Percentiles rank a stretch among this genome's conserved stretches.
Conservation (phyloP, 352 stramenopile genomes). For the Pythium monospermum region DNA sequence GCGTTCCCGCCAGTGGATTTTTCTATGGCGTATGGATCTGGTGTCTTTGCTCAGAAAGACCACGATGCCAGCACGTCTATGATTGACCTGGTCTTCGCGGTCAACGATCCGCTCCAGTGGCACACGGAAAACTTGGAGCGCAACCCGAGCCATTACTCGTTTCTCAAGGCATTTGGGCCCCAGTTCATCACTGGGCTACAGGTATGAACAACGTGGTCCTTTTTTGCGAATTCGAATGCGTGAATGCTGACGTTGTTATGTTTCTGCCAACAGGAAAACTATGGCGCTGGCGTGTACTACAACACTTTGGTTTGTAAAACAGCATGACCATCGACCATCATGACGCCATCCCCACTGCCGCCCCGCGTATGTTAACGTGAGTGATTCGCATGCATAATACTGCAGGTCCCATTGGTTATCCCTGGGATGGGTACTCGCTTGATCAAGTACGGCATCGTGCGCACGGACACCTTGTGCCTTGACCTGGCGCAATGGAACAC, state of each 20-base stretch:
- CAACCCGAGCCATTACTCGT: slow-evolving; percentile 78
- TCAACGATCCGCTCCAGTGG: slow-evolving; percentile 76
- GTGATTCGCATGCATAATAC: background rate
- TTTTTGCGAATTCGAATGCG: too few relatives aligned
- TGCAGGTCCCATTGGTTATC: slow-evolving; percentile 49
- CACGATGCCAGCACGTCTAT: slow-evolving; percentile 76
- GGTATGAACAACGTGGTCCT: slow-evolving; percentile 8
- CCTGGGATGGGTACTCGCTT: slow-evolving; percentile 55
- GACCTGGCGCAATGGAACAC: slow-evolving; percentile 79
- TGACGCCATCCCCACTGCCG: too few relatives aligned
- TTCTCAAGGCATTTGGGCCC: slow-evolving; percentile 66
- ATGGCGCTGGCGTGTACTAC: slow-evolving; percentile 80
- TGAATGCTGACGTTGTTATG: background rate
- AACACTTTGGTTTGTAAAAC: slow-evolving; percentile 57
- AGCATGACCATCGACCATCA: too few relatives aligned
- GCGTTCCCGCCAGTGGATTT: slow-evolving; percentile 73
- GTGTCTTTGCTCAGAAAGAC: slow-evolving; percentile 73
- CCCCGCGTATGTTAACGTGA: background rate
- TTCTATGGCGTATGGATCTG: slow-evolving; percentile 82
- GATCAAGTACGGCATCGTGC: slow-evolving; percentile 90
- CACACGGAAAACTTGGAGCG: slow-evolving; percentile 74
- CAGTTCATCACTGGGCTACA: slow-evolving; percentile 53
- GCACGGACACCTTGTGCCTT: slow-evolving; percentile 64
- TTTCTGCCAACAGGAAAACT: slow-evolving; percentile 38
- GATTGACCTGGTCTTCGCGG: slow-evolving; percentile 87